Evolutionary conservation across 208 protist genomes (phyloP).

Genomic region (Balamuthia mandrillaris): DNA sequence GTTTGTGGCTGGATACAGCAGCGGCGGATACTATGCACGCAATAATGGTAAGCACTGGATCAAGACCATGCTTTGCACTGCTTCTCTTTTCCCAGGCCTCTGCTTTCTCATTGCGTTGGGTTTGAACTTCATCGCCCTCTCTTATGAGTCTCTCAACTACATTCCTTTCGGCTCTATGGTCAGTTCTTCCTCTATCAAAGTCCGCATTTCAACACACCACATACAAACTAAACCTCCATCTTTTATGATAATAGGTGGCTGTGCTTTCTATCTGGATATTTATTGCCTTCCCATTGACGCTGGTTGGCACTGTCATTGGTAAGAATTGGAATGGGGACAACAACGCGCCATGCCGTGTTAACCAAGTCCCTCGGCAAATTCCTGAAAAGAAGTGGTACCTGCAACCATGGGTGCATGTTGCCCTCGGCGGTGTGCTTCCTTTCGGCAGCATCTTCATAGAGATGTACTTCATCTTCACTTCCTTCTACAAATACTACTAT

Average conservation of each 20-base stretch:
- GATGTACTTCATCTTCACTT: constrained; percentile 90
- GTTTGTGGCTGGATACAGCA: constrained; percentile 77
- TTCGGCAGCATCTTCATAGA: constrained; percentile 93
- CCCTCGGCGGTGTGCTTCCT: constrained; percentile 84
- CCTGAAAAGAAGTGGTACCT: constrained; percentile 78
- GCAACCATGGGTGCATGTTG: constrained; percentile 59
- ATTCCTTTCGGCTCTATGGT: constrained; percentile 56
- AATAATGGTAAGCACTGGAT: constrained; percentile 61
- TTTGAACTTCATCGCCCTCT: constrained; percentile 78
- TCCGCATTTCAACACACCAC: background rate
- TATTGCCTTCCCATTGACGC: constrained; percentile 78
- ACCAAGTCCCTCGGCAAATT: constrained; percentile 85
- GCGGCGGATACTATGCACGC: constrained; percentile 69
- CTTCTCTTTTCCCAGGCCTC: constrained; percentile 69
- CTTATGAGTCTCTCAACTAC: constrained; percentile 68
- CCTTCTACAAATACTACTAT: constrained; percentile 93
- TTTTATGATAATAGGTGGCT: constrained; percentile 18
- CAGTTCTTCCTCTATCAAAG: background rate
- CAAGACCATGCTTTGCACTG: constrained; percentile 55
- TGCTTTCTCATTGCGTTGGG: constrained; percentile 55
- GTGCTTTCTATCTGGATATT: constrained; percentile 78
- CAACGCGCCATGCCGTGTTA: constrained; percentile 78
- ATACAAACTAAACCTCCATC: background rate
- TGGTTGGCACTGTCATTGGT: constrained; percentile 82
- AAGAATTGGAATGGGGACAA: constrained; percentile 58